A percentile compares a stretch with the other conserved stretches of the same genome.
Conservation (phyloP, 768 basidiomycete species). For the Multifurca ochricompacta region DNA sequence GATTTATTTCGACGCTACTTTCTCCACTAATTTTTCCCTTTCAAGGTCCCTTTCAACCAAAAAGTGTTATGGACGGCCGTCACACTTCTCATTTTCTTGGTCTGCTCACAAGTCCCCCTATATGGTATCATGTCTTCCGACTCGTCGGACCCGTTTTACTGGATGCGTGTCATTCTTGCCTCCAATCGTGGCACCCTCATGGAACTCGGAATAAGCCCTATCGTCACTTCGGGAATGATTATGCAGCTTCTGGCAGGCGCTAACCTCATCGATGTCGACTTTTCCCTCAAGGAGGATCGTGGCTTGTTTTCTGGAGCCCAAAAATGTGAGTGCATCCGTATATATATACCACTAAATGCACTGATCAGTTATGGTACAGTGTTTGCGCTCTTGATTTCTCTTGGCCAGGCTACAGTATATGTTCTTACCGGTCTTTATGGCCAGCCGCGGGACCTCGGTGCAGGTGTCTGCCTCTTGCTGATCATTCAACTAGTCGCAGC, state of each 20-base stretch:
- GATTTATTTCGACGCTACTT: neutral
- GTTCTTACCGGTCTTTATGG: conserved; percentile 96
- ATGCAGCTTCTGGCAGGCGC: conserved; percentile 99
- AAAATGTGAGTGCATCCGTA: conserved; percentile 62
- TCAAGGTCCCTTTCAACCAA: conserved; percentile 94
- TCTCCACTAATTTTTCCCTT: conserved; percentile 2
- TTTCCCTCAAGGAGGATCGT: conserved; percentile 92
- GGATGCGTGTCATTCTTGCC: conserved; percentile 99
- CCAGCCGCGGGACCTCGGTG: conserved; percentile 85
- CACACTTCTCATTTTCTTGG: conserved; percentile 97
- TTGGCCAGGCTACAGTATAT: conserved; percentile 96
- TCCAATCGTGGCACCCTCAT: conserved; percentile 98
- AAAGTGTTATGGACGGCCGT: conserved; percentile 99
- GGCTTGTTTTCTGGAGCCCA: conserved; percentile 94
- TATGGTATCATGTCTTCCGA: conserved; percentile 99
- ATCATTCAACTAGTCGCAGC: conserved; percentile 95
- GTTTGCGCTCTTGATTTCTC: conserved; percentile 92
- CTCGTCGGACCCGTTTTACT: conserved; percentile 97
- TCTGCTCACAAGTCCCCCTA: conserved; percentile 97
- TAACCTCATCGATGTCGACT: conserved; percentile 96
- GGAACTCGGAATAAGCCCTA: conserved; percentile 98
- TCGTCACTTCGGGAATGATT: conserved; percentile 98
- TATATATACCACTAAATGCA: neutral
- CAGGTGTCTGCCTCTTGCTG: conserved; percentile 93
- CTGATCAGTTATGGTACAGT: conserved; percentile 40